phyloP scores from a whole-genome alignment of 768 basidiomycete species.

The Rhodosporidiobolus sp. region DNA sequence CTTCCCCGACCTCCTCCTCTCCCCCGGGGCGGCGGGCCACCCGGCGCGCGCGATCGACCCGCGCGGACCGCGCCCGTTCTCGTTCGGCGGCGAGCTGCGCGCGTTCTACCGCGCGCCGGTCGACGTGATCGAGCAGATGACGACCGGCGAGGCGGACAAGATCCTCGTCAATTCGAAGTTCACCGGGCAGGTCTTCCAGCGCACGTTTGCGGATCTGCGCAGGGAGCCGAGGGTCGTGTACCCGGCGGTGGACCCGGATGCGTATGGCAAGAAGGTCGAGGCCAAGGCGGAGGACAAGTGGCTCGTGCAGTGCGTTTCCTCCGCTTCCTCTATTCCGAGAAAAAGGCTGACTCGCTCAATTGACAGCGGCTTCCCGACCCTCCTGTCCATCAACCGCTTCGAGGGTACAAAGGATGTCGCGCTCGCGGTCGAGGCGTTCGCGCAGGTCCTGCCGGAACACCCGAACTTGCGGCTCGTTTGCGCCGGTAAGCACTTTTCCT shows the following conservation, averaged over 20 bases:
- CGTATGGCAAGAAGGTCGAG: constrained; percentile 58
- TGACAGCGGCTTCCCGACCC: constrained; percentile 63
- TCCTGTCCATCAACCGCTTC: constrained; percentile 86
- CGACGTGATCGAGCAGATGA: constrained; percentile 83
- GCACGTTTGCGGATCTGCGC: constrained; percentile 67
- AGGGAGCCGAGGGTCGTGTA: constrained; percentile 76
- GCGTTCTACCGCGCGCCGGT: constrained; percentile 78
- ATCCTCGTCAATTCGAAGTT: constrained; percentile 90
- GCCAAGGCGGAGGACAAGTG: constrained; percentile 53
- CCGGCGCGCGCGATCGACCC: constrained; percentile 40
- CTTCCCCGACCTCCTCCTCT: constrained; percentile 89
- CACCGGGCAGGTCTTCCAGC: constrained; percentile 73
- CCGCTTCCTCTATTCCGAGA: not conserved
- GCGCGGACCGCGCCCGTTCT: constrained; percentile 16
- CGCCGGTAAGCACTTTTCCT: constrained; percentile 58
- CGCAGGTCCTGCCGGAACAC: constrained; percentile 52
- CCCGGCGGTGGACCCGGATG: constrained; percentile 81
- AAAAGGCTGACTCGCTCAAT: too few species aligned
- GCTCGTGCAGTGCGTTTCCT: constrained; percentile 27
- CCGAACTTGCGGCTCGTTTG: constrained; percentile 66
- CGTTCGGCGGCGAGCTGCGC: constrained; percentile 54
- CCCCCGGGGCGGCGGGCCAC: constrained; percentile 51
- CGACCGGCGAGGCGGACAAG: constrained; percentile 83
- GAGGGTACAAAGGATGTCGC: constrained; percentile 90
- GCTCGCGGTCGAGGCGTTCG: constrained; percentile 76